A percentile compares a stretch with the other conserved stretches of the same genome.
Evolutionary conservation across 106 monocot species (phyloP).

Genomic region (Apostasia shenzhenica): DNA sequence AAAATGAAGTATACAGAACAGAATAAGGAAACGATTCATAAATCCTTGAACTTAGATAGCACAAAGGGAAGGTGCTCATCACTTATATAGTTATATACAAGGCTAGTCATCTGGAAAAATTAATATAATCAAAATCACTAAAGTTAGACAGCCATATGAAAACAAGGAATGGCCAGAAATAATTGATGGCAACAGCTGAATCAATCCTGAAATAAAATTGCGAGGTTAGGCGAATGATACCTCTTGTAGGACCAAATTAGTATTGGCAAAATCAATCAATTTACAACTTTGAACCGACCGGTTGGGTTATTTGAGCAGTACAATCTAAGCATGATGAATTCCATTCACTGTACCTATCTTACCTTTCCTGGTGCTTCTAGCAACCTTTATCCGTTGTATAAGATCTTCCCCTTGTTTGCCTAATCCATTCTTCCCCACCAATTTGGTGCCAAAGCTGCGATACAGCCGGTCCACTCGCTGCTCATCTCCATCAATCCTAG

Average conservation of each 20-base stretch:
- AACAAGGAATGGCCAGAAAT: background rate
- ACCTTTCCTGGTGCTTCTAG: conserved; percentile 13
- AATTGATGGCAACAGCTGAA: background rate
- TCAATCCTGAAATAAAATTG: background rate
- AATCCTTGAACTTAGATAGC: no score
- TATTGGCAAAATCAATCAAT: background rate
- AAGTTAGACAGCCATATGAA: no score
- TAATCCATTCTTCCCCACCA: conserved; percentile 57
- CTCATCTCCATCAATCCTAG: conserved; percentile 53
- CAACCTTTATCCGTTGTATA: conserved; percentile 52
- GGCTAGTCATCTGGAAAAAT: no score
- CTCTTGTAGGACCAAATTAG: background rate
- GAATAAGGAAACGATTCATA: no score
- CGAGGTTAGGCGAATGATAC: background rate
- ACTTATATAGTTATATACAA: no score
- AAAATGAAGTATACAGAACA: no score
- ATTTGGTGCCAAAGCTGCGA: conserved; percentile 52
- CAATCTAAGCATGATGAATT: conserved; percentile 2
- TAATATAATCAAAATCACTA: no score
- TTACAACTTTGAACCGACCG: no score
- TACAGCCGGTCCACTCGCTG: conserved; percentile 41
- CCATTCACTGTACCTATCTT: conserved; percentile 16
- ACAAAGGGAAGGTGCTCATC: no score
- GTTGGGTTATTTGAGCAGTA: background rate
- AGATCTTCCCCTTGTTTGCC: conserved; percentile 47